Evolutionary conservation across 2,329 filamentous ascomycete genomes (phyloP).

Genomic region (Lizonia empirigonia): DNA sequence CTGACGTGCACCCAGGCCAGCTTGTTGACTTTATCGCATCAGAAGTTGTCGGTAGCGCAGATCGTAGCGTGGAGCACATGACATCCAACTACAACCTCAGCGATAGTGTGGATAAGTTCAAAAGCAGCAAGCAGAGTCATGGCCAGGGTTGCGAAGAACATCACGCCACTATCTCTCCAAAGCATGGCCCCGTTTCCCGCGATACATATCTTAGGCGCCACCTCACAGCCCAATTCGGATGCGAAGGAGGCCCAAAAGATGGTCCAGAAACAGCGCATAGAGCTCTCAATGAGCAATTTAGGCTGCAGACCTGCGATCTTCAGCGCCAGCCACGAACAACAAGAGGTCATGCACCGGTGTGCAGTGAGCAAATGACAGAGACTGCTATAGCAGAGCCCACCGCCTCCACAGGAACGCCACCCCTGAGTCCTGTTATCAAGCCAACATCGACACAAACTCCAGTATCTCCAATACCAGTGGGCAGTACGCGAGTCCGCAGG

Average conservation of each 20-base stretch:
- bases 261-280: neutral
- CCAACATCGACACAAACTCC: neutral
- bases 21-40: neutral
- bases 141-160: neutral
- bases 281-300: neutral
- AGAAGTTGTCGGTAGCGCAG: neutral
- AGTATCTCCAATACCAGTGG: neutral
- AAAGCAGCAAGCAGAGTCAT: neutral
- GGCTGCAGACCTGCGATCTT: neutral
- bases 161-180: neutral
- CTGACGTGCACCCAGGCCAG: neutral
- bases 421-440: neutral
- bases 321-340: constrained; percentile 1
- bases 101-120: neutral
- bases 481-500: neutral
- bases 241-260: neutral
- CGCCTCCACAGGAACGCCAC: neutral
- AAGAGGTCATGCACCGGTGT: neutral
- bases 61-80: too few relatives aligned
- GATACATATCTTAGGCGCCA: neutral
- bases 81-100: neutral
- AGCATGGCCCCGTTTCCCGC: neutral
- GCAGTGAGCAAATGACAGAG: neutral
- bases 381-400: neutral
- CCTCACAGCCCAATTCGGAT: neutral